Conservation (phyloP, 192 early-diverging fungal species). For the Coemansia sp. region DNA sequence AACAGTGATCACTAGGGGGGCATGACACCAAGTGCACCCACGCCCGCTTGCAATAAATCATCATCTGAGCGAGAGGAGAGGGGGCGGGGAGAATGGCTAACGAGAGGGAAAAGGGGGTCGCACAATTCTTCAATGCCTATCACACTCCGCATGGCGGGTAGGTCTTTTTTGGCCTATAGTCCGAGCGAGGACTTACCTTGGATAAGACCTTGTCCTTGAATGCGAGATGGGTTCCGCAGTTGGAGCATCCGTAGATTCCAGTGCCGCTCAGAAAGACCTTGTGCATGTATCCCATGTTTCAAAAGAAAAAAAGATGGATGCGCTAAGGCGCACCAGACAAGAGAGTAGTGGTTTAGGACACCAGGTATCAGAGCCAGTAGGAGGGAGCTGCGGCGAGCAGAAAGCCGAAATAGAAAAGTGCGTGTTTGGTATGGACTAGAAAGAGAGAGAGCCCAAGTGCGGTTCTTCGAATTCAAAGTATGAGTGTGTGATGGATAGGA, state of each 20-base stretch:
- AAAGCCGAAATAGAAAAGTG: not conserved
- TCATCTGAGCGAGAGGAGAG: not conserved
- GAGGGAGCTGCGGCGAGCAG: not conserved
- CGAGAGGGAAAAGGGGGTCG: not conserved
- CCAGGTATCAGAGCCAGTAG: not conserved
- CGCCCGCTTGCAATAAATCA: not conserved
- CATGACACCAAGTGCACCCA: conserved; percentile 7
- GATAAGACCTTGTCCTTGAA: conserved; percentile 34
- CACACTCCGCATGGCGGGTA: not conserved
- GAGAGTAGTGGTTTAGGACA: not conserved
- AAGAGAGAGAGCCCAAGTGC: not conserved
- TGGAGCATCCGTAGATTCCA: conserved; percentile 42
- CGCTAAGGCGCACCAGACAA: not conserved
- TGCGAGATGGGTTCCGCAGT: conserved; percentile 48
- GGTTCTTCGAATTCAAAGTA: not conserved
- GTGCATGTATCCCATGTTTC: conserved; percentile 51
- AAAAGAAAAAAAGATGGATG: conserved; percentile 4
- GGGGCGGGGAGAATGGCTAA: not conserved
- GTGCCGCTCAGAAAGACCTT: conserved; percentile 37
- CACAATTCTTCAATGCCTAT: not conserved
- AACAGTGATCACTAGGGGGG: conserved; percentile 18
- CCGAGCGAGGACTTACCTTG: conserved; percentile 19
- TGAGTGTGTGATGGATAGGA: not conserved
- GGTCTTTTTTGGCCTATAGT: not conserved
- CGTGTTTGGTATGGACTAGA: not conserved